Conservation (phyloP, 169 alveolate genomes). For the Blepharisma undulans region DNA sequence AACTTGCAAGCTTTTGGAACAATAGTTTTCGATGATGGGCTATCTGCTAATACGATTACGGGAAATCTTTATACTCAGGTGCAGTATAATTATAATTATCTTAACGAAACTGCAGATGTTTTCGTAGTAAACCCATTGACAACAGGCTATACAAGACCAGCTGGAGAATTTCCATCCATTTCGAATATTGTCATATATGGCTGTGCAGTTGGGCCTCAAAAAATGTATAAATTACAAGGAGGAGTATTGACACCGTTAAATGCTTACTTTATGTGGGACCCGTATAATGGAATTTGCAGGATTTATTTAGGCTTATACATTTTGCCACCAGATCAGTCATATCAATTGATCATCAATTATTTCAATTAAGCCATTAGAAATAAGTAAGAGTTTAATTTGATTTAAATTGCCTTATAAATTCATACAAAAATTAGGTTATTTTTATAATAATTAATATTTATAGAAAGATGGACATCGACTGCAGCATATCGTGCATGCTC, state of each 20-base stretch:
- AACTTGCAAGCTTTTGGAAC: not conserved
- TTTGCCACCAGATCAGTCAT: no score
- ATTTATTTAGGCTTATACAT: no score
- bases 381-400: no score
- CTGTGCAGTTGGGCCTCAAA: not conserved
- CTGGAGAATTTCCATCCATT: constrained; percentile 19
- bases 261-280: not conserved
- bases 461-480: no score
- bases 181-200: constrained; percentile 21
- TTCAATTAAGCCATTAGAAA: no score
- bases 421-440: no score
- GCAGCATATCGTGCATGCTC: no score
- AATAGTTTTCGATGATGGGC: constrained; percentile 27
- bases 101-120: not conserved
- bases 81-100: not conserved
- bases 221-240: not conserved
- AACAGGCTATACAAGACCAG: not conserved
- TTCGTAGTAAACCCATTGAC: not conserved
- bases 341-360: no score
- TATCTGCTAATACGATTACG: not conserved
- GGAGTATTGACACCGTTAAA: not conserved
- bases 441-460: no score
- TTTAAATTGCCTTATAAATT: no score
- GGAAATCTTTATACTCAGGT: not conserved
- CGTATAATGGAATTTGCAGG: not conserved